These are phyloP conservation scores for Rhododendron kiyosumense DNA, from an alignment of 148 eudicot species.

Conservation along the genomic window DNA sequence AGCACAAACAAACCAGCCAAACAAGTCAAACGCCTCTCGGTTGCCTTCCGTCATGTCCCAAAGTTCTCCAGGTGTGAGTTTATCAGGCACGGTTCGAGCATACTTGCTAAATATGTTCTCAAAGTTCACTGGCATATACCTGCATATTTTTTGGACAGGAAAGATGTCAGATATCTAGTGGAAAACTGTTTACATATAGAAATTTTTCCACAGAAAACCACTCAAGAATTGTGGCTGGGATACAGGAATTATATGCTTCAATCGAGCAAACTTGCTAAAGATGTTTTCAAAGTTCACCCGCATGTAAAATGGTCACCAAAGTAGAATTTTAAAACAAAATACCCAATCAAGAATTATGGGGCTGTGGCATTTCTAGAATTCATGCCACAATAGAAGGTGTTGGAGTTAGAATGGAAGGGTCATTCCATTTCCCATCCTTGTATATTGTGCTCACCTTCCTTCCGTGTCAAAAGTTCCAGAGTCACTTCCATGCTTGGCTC, in stretches of 20 bases:
- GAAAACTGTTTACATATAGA: not conserved
- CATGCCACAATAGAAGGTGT: not conserved
- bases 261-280: not conserved
- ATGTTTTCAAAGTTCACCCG: not conserved
- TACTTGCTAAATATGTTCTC: constrained; percentile 62
- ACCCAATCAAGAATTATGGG: not conserved
- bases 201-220: not conserved
- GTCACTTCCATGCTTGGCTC: constrained; percentile 73
- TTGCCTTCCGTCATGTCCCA: constrained; percentile 83
- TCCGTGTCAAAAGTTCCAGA: constrained; percentile 63
- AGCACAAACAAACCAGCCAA: constrained; percentile 27
- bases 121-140: not conserved
- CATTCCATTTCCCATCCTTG: not conserved
- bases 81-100: constrained; percentile 61
- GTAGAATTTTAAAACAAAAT: not conserved
- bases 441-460: constrained; percentile 47
- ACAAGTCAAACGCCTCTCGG: constrained; percentile 43
- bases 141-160: not conserved
- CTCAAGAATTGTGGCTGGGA: not conserved
- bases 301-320: not conserved
- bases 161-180: not conserved
- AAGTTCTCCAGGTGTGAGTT: constrained; percentile 56
- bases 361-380: not conserved
- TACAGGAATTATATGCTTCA: not conserved
- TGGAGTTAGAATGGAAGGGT: not conserved